Percentiles rank a stretch among this genome's conserved stretches.
These are phyloP conservation scores for Candida khao-thaluensis DNA, from an alignment of 805 yeast genomes.

Conservation along the genomic window DNA sequence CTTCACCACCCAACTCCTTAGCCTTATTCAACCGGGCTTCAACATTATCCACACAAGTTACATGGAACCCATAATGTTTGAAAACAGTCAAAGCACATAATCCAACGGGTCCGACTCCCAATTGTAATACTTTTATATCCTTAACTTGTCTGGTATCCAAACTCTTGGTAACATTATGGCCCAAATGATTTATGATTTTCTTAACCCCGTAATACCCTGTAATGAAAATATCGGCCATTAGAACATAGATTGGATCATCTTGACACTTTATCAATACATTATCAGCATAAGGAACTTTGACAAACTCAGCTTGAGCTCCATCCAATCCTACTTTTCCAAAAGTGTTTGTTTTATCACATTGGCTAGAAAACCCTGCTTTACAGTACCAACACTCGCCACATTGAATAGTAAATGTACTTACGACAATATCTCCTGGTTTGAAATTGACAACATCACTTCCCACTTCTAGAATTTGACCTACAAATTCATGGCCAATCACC, in stretches of 20 bases:
- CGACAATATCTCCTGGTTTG: slow-evolving; percentile 46
- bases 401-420: slow-evolving; percentile 52
- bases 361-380: slow-evolving; percentile 51
- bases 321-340: slow-evolving; percentile 57
- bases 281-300: slow-evolving; percentile 57
- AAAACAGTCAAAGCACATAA: slow-evolving; percentile 50
- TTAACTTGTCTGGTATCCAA: slow-evolving; percentile 7
- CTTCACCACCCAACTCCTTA: slow-evolving; percentile 48
- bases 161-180: slow-evolving; percentile 28
- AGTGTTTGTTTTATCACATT: slow-evolving; percentile 53
- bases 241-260: slow-evolving; percentile 47
- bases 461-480: slow-evolving; percentile 42
- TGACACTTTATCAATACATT: slow-evolving; percentile 49
- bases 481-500: slow-evolving; percentile 54
- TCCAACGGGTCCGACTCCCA: slow-evolving; percentile 65
- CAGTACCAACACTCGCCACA: slow-evolving; percentile 64
- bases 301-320: slow-evolving; percentile 65
- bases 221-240: slow-evolving; percentile 65
- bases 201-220: slow-evolving; percentile 61
- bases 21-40: slow-evolving; percentile 47
- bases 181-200: slow-evolving; percentile 44
- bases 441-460: slow-evolving; percentile 36
- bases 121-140: slow-evolving; percentile 41
- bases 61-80: slow-evolving; percentile 43
- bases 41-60: slow-evolving; percentile 52